Evolutionary conservation across 257 asterid genomes (phyloP), one percentile per base, ranked within the genome.

Genomic region (Salvia hispanica): DNA sequence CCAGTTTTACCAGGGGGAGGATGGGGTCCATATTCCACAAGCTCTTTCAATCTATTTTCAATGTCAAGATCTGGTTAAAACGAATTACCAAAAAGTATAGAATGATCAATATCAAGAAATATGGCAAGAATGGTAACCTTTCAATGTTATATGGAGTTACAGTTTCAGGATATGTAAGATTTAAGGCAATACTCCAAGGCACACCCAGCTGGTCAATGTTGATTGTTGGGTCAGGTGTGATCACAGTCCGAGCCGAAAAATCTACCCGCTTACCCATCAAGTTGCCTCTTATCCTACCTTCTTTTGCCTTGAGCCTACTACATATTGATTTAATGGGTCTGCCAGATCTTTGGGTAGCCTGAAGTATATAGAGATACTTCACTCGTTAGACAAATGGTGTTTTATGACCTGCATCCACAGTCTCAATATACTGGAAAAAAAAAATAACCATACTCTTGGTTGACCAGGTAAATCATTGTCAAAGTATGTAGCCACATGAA

Each of bases 1-100:
- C 99, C 99, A 62, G 99, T 94, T 91, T 91, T 94, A 18, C 99
- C 97, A 66, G 99, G 96, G 72, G 99, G 99, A 33, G 99, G 99
- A 81, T 94, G 97, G 44, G 99, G 97, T n/a, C 99, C 99, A 79
- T 94, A 67, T 67, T 94, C 99, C 74, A 94, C 99, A 48, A 94
- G 96, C 80, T 94, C 99, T 76, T 94, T 94, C 85, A 91, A 77
- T 90, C 97, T 94, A 85, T 74, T 75, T 64, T 56, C 51, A 77
- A 61, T 63, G 33, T 21, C 59, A 53, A 60, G 25, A 62, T 66
- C 28, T 57, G 61, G 44, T 70, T 13, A 66, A 54, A 66, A 68
- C 31, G 54, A 39, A 53, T 66, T 53, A 57, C 50, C 60, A 56
- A 72, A 60, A 70, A 42, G 64, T 10, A 64, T 40, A 12, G 53